phyloP scores from a whole-genome alignment of 257 asterid species.

The Cordia subcordata region DNA sequence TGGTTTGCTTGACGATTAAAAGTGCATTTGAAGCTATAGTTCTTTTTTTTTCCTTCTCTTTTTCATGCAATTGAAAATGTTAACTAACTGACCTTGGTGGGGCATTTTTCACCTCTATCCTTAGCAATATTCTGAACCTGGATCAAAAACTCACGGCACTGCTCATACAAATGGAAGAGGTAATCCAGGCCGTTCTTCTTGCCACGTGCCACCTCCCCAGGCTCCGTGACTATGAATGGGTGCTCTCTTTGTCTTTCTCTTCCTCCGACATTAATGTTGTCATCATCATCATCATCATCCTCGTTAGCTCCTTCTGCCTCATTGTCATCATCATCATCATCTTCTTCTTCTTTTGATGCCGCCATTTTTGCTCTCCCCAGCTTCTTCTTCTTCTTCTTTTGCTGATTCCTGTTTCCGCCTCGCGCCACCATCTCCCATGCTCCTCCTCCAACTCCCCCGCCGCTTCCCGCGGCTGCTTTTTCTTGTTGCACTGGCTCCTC shows the following conservation, averaged over 20 bases:
- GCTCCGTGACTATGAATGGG: conserved; percentile 96
- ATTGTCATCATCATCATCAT: conserved; percentile 53
- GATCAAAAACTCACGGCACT: conserved; percentile 86
- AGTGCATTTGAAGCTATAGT: too few species aligned
- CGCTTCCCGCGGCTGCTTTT: conserved; percentile 79
- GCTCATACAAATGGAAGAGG: conserved; percentile 88
- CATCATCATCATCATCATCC: conserved; percentile 64
- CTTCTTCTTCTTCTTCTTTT: conserved; percentile 48
- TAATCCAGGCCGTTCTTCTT: conserved; percentile 95
- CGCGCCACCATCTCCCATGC: conserved; percentile 59
- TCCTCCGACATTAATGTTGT: conserved; percentile 31
- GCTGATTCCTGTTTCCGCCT: conserved; percentile 40
- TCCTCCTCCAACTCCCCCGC: conserved; percentile 56
- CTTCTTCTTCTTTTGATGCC: conserved; percentile 59
- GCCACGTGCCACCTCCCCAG: conserved; percentile 99
- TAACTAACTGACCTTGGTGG: conserved; percentile 55
- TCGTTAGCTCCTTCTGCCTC: conserved; percentile 45
- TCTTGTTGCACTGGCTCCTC: conserved; percentile 97
- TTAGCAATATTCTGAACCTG: conserved; percentile 92
- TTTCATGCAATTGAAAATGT: too few species aligned
- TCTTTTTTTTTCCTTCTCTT: too few species aligned
- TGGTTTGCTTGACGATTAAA: too few species aligned
- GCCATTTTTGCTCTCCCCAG: conserved; percentile 47
- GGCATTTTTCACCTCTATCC: conserved; percentile 95
- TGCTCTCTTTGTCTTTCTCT: conserved; percentile 90